Percentiles rank a stretch among this genome's conserved stretches.
These are phyloP conservation scores for Puccinia sorghi DNA, from an alignment of 1,284 basidiomycete species.

Conservation along the genomic window DNA sequence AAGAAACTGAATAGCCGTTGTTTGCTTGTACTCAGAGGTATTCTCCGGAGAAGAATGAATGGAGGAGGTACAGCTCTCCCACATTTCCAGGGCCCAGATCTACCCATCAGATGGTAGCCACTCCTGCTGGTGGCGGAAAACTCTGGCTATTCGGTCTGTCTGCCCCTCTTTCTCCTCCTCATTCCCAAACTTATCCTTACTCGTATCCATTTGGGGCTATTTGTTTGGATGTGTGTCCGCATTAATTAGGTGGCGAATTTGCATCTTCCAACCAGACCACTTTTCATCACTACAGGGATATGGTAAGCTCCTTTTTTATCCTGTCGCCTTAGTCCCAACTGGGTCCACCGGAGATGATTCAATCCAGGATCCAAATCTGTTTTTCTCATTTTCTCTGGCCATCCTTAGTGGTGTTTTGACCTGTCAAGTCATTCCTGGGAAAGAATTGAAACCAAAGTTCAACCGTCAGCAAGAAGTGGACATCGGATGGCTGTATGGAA, in stretches of 20 bases:
- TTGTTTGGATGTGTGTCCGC: no score
- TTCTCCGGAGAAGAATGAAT: slow-evolving; percentile 81
- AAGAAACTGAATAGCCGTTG: no score
- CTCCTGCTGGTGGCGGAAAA: slow-evolving; percentile 74
- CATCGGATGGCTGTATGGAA: slow-evolving; percentile 93
- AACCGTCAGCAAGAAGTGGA: slow-evolving; percentile 78
- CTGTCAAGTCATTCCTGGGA: slow-evolving; percentile 78
- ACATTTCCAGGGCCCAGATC: slow-evolving; percentile 80
- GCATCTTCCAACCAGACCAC: slow-evolving; percentile 80
- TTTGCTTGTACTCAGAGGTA: slow-evolving; percentile 68
- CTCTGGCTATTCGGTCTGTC: slow-evolving; percentile 74
- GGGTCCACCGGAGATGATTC: background rate
- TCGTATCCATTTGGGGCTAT: no score
- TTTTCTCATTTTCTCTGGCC: slow-evolving; percentile 51
- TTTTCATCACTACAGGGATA: slow-evolving; percentile 87
- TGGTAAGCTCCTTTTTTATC: slow-evolving; percentile 57
- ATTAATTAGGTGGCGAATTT: slow-evolving; percentile 78
- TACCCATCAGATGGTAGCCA: slow-evolving; percentile 75
- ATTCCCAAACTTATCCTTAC: background rate
- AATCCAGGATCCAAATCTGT: slow-evolving; percentile 55
- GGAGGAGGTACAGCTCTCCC: slow-evolving; percentile 77
- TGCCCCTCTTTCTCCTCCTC: background rate
- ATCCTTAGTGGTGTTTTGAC: slow-evolving; percentile 63
- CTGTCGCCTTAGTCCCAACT: background rate
- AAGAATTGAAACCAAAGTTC: slow-evolving; percentile 79